Conservation (phyloP, 2,329 filamentous ascomycete genomes). For the Metarhizium sp. region DNA sequence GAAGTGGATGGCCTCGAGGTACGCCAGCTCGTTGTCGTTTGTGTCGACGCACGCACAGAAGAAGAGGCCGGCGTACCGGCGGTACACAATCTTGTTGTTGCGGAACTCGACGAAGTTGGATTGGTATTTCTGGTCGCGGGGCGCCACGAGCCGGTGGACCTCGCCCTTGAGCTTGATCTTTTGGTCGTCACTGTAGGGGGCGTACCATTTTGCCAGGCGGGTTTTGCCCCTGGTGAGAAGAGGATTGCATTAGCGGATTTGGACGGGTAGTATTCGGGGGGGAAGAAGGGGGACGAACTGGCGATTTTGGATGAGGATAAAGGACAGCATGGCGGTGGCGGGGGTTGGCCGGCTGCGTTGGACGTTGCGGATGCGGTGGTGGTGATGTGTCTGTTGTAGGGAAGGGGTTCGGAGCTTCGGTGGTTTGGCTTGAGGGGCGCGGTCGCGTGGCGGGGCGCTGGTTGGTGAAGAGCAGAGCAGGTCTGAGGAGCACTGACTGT, state of each 20-base stretch:
- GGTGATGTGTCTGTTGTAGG: neutral
- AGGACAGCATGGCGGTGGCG: conserved; percentile 54
- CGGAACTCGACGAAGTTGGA: conserved; percentile 98
- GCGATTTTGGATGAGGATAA: conserved; percentile 83
- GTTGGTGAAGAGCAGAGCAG: no score
- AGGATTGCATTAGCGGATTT: neutral
- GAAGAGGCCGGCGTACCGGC: conserved; percentile 94
- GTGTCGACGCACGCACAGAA: conserved; percentile 99
- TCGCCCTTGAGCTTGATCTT: conserved; percentile 99
- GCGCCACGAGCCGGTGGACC: conserved; percentile 94
- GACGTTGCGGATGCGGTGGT: neutral
- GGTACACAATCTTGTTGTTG: conserved; percentile 94
- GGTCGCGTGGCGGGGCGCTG: no score
- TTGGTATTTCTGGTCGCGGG: conserved; percentile 97
- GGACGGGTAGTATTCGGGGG: neutral
- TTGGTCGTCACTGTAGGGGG: conserved; percentile 95
- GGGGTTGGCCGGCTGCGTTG: neutral
- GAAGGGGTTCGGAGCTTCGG: conserved; percentile 1
- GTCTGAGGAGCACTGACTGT: no score
- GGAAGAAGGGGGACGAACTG: conserved; percentile 46
- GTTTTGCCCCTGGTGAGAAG: conserved; percentile 75
- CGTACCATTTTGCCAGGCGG: conserved; percentile 97
- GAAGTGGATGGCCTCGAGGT: conserved; percentile 96
- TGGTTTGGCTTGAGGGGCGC: neutral
- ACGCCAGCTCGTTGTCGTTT: conserved; percentile 96